Base-by-base conservation (phyloP, 371 early-diverging fungal genomes). In the Mucor lusitanicus region DNA sequence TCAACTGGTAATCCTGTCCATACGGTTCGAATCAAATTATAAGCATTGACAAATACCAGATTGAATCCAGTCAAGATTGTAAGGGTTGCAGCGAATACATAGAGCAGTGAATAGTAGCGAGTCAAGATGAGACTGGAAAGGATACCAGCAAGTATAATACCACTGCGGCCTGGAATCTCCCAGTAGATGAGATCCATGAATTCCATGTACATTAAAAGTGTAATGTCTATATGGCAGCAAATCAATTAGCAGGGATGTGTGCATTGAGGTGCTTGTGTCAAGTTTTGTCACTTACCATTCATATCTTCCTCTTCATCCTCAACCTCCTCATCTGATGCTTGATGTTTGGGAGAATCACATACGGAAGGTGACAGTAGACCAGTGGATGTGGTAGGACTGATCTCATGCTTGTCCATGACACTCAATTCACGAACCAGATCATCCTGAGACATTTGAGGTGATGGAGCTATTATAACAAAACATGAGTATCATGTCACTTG, bases 71-170 rank as follows among this genome's bases (percentile, higher is more conserved):
- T 86, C 33, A 77, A 69, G 32, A 83, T 65, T 33, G 84, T 82
- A 30, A 84, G 70, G 21, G 71, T 59, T 1, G 72, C 82, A 35
- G 83, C 83, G 37, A 72, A 68, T 15, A 84, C 48, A 54, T 86
- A 83, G 23, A 86, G 65, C 21, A 86, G 56, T 23, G 86, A 86
- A 64, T 83, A 75, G 68, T 83, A 82, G 17, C 81, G 78, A 35
- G 84, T 83, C 39, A 82, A 67, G 64, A 83, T 69, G 25, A 86
- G 66, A 6, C 72, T 59, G 28, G 70, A 64, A 9, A 86, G 48
- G 17, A 78, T 72, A 0, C 71, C 42, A 11, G 58, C 63, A 4
- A 84, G 65, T 15, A 78, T 71, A 13, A 68, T 79, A 54, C 69
- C 83, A 23, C 82, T 80, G 37, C 76, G 68, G 11, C 68, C 32